These are phyloP conservation scores for Phytophthora litchii DNA, from an alignment of 352 stramenopile genomes.

Conservation along the genomic window DNA sequence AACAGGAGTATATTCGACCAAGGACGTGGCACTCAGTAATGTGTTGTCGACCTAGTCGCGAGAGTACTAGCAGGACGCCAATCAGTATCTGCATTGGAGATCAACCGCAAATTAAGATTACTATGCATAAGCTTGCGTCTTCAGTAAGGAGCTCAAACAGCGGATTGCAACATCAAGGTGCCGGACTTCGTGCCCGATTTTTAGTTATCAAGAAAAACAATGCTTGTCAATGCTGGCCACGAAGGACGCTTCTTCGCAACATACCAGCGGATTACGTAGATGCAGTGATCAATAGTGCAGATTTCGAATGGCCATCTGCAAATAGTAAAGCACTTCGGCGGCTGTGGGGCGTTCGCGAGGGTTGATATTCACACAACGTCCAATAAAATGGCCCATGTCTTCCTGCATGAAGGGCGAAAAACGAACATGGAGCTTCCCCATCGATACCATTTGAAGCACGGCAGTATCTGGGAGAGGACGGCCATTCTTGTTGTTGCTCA, in stretches of 20 bases:
- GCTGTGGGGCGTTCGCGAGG: conserved; percentile 25
- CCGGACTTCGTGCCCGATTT: neutral
- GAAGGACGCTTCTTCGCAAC: no score
- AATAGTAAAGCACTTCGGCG: conserved; percentile 36
- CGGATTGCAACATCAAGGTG: no score
- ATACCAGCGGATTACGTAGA: no score
- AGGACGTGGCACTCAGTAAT: neutral
- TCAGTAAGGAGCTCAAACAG: no score
- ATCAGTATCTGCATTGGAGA: no score
- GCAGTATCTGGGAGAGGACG: conserved; percentile 30
- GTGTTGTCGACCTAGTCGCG: neutral
- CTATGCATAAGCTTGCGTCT: no score
- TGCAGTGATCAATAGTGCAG: conserved; percentile 4
- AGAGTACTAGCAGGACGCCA: no score
- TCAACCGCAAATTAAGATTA: no score
- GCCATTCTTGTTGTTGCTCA: conserved; percentile 11
- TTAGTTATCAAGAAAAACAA: neutral
- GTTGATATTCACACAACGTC: conserved; percentile 32
- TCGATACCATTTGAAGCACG: conserved; percentile 46
- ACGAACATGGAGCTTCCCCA: conserved; percentile 33
- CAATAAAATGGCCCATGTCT: conserved; percentile 12
- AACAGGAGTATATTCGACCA: neutral
- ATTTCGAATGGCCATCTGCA: conserved; percentile 22
- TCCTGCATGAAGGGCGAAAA: conserved; percentile 30
- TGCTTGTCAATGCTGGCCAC: no score